phyloP scores from a whole-genome alignment of 73 alveolate genomes.

The Paramecium primaurelia region DNA sequence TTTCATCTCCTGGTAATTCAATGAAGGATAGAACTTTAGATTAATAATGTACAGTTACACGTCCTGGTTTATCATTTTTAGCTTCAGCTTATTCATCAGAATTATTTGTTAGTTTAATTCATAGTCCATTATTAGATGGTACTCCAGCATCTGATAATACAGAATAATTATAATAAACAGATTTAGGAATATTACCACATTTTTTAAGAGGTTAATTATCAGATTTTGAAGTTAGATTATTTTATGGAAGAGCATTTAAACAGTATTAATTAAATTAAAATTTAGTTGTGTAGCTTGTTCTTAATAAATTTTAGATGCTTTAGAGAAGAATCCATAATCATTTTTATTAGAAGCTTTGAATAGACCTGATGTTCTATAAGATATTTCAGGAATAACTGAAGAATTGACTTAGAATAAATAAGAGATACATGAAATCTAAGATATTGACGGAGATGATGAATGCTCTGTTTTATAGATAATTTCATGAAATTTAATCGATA shows the following conservation, averaged over 20 bases:
- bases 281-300: constrained; percentile 87
- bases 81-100: constrained; percentile 92
- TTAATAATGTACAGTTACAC: constrained; percentile 95
- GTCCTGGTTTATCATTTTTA: constrained; percentile 95
- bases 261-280: not conserved
- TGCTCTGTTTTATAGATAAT: not conserved
- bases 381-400: constrained; percentile 73
- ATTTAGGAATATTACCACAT: constrained; percentile 31
- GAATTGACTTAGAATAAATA: not conserved
- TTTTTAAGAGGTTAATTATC: not conserved
- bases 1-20: constrained; percentile 96
- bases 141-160: constrained; percentile 66
- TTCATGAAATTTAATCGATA: not conserved
- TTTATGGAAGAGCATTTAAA: constrained; percentile 29
- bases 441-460: constrained; percentile 30
- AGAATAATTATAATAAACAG: constrained; percentile 1
- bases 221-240: not conserved
- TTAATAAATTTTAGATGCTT: constrained; percentile 67
- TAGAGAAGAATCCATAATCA: constrained; percentile 67
- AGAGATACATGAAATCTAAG: constrained; percentile 5
- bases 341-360: constrained; percentile 81
- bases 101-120: constrained; percentile 81
- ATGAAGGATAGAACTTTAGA: constrained; percentile 95
- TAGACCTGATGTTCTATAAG: constrained; percentile 85
- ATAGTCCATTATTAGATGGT: constrained; percentile 87